phyloP scores from a whole-genome alignment of 495 filamentous ascomycete species.

The Niebla homalea region DNA sequence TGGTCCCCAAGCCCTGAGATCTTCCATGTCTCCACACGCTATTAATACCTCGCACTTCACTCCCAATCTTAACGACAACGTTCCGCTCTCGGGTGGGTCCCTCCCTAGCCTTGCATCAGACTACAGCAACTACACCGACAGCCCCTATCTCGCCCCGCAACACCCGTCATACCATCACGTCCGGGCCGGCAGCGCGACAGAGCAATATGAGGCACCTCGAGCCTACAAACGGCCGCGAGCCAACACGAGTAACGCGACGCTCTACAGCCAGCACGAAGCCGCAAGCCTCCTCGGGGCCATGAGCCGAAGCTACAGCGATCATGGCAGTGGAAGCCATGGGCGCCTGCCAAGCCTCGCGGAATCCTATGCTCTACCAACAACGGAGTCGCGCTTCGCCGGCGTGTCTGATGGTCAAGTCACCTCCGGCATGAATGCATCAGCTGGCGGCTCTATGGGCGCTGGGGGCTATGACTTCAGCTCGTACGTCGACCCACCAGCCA shows the following conservation, averaged over 20 bases:
- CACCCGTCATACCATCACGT: not conserved
- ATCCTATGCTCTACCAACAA: not conserved
- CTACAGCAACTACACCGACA: constrained; percentile 1
- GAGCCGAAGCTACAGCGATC: not conserved
- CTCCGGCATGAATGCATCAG: too few relatives aligned
- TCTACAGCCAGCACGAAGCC: not conserved
- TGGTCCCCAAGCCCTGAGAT: constrained; percentile 4
- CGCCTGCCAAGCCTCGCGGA: not conserved
- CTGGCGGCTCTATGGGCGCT: too few relatives aligned
- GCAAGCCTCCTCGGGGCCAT: not conserved
- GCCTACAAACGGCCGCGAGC: not conserved
- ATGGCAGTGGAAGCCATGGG: not conserved
- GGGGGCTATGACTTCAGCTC: too few relatives aligned
- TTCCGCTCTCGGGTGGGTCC: not conserved
- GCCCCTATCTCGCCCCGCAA: not conserved
- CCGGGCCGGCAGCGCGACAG: not conserved
- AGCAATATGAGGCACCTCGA: not conserved
- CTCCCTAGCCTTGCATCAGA: not conserved
- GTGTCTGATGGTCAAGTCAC: too few relatives aligned
- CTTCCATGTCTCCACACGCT: constrained; percentile 10
- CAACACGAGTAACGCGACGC: not conserved
- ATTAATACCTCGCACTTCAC: not conserved
- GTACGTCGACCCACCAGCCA: too few relatives aligned
- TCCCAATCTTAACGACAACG: not conserved
- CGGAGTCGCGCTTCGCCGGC: too few relatives aligned